Base-by-base conservation (phyloP, 2,329 filamentous ascomycete species). In the Zymoseptoria crescenta region DNA sequence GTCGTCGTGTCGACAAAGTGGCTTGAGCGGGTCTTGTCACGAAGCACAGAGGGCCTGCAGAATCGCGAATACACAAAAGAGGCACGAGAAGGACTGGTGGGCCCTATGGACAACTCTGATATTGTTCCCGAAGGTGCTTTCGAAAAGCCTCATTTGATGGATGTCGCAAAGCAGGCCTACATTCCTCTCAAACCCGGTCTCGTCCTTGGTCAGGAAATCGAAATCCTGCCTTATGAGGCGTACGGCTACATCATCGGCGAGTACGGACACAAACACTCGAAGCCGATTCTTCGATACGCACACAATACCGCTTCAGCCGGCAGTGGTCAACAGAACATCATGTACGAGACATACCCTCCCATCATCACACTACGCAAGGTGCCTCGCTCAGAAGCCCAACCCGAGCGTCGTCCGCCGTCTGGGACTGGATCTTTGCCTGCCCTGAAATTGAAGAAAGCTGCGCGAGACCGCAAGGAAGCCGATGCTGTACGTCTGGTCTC, bases 51-150 rank as follows among this genome's bases (percentile, higher is more conserved):
- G n/a, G 73, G 78, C 16, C 80, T 82, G 59, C 75, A 80, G 55
- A 80, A 79, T 20, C 79, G 81, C 62, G 80, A 83, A 55, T 77
- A 75, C 48, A 77, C 81, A 61, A 88, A 88, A 62, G 76, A 80
- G n/a, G 81, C 81, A 8, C 71, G 79, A 9, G 81, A 86, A 59
- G 83, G 82, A 6, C 81, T 84, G 4, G 81, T 94, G 58, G 91
- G 91, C 1, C 88, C 89, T 0, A 83, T 97, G 30, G 91, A 96
- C 77, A 96, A 96, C 70, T 85, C 88, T 0, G 88, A 92, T 69
- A 86, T 96, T 61, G 84, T 92, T 55, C 59, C 64, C 8, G 57
- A 63, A n/a, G 68, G 66, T 53, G 73, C 60, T 3, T 73, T 70
- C 56, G 54, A 62, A 0, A 59, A 61, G 16, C 65, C 67, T 13